A percentile compares a stretch with the other conserved stretches of the same genome.
phyloP scores from a whole-genome alignment of 306 rosid species.

The Cicer cuneatum region DNA sequence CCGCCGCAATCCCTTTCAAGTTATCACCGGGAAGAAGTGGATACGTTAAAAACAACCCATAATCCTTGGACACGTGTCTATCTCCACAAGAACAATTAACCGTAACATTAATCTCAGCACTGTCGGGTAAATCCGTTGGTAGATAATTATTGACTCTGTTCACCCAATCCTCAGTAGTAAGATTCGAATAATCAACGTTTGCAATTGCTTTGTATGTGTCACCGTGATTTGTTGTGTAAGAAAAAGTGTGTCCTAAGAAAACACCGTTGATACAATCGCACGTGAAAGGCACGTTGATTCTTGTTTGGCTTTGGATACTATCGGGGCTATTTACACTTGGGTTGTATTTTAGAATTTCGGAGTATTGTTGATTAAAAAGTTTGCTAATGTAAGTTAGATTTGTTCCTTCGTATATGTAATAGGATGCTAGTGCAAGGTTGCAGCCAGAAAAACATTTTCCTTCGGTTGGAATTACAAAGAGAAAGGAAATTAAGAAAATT shows the following conservation, averaged over 20 bases:
- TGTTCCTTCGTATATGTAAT: constrained; percentile 45
- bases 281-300: constrained; percentile 63
- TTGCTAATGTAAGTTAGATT: constrained; percentile 57
- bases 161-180: constrained; percentile 58
- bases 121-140: constrained; percentile 6
- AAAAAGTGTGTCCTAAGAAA: constrained; percentile 66
- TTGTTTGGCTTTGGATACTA: neutral
- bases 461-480: constrained; percentile 42
- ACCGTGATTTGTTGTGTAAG: constrained; percentile 41
- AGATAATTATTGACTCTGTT: constrained; percentile 46
- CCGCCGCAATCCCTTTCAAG: constrained; percentile 47
- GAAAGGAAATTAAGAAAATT: constrained; percentile 21
- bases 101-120: constrained; percentile 53
- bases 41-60: constrained; percentile 61
- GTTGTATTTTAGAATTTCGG: constrained; percentile 59
- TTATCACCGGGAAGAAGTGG: constrained; percentile 48
- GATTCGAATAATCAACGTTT: constrained; percentile 45
- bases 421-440: constrained; percentile 67
- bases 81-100: constrained; percentile 76
- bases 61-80: constrained; percentile 55
- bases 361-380: constrained; percentile 44
- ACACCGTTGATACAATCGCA: constrained; percentile 62
- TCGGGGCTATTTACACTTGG: constrained; percentile 42
- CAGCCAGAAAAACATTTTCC: constrained; percentile 61
- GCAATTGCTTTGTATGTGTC: constrained; percentile 51